These are phyloP conservation scores for Dictyophora rubrovolvata DNA, from an alignment of 768 basidiomycete species.

Conservation along the genomic window DNA sequence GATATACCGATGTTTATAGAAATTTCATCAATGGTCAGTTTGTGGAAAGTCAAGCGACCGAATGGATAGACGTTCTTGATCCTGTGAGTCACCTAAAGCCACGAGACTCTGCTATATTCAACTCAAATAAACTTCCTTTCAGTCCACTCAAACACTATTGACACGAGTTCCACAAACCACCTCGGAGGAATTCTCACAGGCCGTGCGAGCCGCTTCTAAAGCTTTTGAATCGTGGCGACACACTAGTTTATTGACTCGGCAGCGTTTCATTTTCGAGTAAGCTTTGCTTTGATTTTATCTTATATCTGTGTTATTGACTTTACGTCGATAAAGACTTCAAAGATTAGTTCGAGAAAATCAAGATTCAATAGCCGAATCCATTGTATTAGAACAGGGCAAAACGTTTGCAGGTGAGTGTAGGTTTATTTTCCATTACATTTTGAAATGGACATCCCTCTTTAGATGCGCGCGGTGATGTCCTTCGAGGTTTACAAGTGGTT, in stretches of 20 bases:
- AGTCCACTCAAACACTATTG: conserved; percentile 88
- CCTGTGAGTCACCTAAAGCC: conserved; percentile 47
- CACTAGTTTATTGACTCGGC: conserved; percentile 75
- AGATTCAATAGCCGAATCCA: conserved; percentile 78
- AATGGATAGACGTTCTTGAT: conserved; percentile 84
- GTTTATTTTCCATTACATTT: background rate
- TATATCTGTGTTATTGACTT: background rate
- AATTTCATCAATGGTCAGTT: conserved; percentile 91
- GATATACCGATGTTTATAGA: background rate
- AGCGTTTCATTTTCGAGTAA: conserved; percentile 83
- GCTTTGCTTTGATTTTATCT: conserved; percentile 18
- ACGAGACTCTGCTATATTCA: background rate
- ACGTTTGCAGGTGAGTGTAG: conserved; percentile 58
- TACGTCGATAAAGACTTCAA: conserved; percentile 53
- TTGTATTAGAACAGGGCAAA: conserved; percentile 94
- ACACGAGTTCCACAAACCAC: conserved; percentile 89
- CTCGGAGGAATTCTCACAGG: conserved; percentile 65
- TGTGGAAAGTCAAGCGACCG: conserved; percentile 61
- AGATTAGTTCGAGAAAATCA: conserved; percentile 75
- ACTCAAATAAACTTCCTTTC: conserved; percentile 2
- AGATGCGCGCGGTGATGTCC: conserved; percentile 94
- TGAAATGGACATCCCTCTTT: background rate
- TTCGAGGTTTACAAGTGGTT: conserved; percentile 85
- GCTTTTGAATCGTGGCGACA: conserved; percentile 87
- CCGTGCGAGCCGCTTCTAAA: conserved; percentile 70